Percentiles rank a stretch among this genome's conserved stretches.
Conservation (phyloP, 805 yeast species). For the Blastobotrys muscicola region DNA sequence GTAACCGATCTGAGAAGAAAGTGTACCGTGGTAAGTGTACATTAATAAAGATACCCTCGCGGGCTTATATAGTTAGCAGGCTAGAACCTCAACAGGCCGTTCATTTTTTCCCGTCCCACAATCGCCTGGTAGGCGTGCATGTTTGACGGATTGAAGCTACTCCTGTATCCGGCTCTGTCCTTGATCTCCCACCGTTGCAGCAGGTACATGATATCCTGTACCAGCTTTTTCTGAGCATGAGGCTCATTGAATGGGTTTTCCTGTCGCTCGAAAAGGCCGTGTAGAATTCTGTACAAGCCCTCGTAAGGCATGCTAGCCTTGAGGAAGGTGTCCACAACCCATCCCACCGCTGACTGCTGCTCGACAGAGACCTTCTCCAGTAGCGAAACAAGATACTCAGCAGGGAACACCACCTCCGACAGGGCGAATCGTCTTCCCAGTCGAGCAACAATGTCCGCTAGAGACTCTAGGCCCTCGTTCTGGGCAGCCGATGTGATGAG, state of each 20-base stretch:
- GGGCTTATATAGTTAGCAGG: too few relatives aligned
- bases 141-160: too few relatives aligned
- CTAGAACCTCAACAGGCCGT: too few relatives aligned
- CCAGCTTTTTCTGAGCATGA: conserved; percentile 15
- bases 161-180: too few relatives aligned
- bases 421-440: conserved; percentile 58
- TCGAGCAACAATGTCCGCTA: conserved; percentile 30
- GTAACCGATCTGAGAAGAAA: too few relatives aligned
- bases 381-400: conserved; percentile 57
- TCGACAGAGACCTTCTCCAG: conserved; percentile 48
- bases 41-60: too few relatives aligned
- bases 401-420: conserved; percentile 74
- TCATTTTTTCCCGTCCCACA: too few relatives aligned
- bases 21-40: too few relatives aligned
- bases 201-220: conserved; percentile 21
- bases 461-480: conserved; percentile 26
- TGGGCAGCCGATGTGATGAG: conserved; percentile 35
- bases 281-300: conserved; percentile 20
- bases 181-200: conserved; percentile 15
- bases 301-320: conserved; percentile 27
- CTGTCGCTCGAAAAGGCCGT: conserved; percentile 22
- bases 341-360: conserved; percentile 31
- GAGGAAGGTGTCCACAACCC: conserved; percentile 31
- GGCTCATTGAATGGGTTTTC: conserved; percentile 25
- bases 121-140: too few relatives aligned